These are phyloP conservation scores for Trametes versicolor DNA, from an alignment of 1,284 basidiomycete genomes.

Conservation along the genomic window DNA sequence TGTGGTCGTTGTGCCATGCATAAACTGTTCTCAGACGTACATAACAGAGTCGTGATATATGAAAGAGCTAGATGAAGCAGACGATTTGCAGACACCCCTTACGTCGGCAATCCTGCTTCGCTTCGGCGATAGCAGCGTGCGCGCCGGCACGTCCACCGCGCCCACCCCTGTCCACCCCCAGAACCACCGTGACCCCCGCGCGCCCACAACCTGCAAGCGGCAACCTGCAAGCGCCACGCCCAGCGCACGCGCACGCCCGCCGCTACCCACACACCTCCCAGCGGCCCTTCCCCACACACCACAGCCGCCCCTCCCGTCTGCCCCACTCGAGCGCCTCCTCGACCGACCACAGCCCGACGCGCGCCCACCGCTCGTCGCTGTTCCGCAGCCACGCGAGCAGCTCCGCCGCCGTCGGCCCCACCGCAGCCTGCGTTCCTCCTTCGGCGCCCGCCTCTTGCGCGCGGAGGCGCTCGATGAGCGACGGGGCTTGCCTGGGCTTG, in stretches of 20 bases:
- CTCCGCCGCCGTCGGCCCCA: constrained; percentile 60
- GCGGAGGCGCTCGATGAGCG: constrained; percentile 30
- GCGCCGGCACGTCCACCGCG: too few species aligned
- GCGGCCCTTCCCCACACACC: constrained; percentile 52
- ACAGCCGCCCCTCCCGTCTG: constrained; percentile 54
- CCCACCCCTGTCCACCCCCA: not conserved
- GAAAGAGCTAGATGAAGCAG: too few species aligned
- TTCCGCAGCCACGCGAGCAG: constrained; percentile 56
- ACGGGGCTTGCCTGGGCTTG: constrained; percentile 12
- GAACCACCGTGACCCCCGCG: not conserved
- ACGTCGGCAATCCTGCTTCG: too few species aligned
- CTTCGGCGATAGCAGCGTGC: too few species aligned
- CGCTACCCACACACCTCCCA: constrained; percentile 50
- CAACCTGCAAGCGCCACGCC: not conserved
- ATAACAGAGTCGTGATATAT: too few species aligned
- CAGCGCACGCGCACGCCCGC: not conserved
- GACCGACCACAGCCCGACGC: constrained; percentile 68
- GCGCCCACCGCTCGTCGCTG: constrained; percentile 69
- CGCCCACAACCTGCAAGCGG: not conserved
- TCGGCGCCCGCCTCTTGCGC: constrained; percentile 19
- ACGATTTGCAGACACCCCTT: too few species aligned
- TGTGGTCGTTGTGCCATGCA: too few species aligned
- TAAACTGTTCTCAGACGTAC: too few species aligned
- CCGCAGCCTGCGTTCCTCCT: not conserved
- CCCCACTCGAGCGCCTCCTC: constrained; percentile 65